Conservation (phyloP, 2,329 filamentous ascomycete species). For the Catunica adiposa region DNA sequence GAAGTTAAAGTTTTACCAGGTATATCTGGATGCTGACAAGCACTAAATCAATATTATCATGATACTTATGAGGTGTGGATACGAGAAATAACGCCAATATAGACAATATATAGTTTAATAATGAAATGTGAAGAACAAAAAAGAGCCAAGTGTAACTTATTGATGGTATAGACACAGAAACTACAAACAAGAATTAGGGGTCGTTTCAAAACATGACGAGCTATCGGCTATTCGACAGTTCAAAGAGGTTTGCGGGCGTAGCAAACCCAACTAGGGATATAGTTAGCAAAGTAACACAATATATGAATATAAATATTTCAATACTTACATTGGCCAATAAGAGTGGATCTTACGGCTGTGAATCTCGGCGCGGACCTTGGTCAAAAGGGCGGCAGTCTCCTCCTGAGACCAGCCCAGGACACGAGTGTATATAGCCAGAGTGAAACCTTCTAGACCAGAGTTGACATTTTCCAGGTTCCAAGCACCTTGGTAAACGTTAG, state of each 20-base stretch:
- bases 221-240: too few relatives aligned
- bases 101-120: background rate
- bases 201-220: background rate
- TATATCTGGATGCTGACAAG: conserved; percentile 27
- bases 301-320: background rate
- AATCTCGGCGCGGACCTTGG: conserved; percentile 20
- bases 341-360: conserved; percentile 19
- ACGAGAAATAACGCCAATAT: background rate
- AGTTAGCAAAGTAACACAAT: background rate
- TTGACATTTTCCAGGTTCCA: conserved; percentile 17
- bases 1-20: conserved; percentile 37
- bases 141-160: background rate
- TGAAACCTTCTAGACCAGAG: conserved; percentile 20
- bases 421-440: conserved; percentile 21
- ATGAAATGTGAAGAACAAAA: background rate
- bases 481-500: conserved; percentile 16
- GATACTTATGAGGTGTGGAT: background rate
- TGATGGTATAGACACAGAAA: background rate
- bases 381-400: conserved; percentile 19
- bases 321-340: conserved; percentile 22
- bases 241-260: background rate
- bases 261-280: background rate
- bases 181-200: background rate
- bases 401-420: conserved; percentile 20
- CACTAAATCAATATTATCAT: background rate